These are phyloP conservation scores for Aspergillus sp. DNA, from an alignment of 2,329 filamentous ascomycete genomes.

Conservation along the genomic window DNA sequence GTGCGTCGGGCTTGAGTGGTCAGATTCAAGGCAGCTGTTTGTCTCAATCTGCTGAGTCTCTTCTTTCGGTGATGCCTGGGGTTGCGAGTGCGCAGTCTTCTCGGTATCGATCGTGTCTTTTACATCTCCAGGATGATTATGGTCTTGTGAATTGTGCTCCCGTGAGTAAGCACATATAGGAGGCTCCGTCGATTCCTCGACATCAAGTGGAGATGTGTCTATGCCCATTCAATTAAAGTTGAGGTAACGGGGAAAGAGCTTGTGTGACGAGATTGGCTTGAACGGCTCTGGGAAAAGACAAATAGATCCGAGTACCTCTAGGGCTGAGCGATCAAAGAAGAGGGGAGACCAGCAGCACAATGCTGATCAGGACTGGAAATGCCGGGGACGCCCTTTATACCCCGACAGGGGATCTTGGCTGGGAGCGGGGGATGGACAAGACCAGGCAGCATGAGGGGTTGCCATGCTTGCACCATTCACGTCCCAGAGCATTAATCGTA, in stretches of 20 bases:
- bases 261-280: neutral
- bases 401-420: neutral
- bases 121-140: slow-evolving; percentile 26
- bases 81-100: slow-evolving; percentile 18
- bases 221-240: slow-evolving; percentile 45
- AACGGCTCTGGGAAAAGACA: neutral
- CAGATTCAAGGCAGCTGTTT: neutral
- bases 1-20: slow-evolving; percentile 20
- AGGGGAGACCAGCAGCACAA: slow-evolving; percentile 1
- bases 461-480: slow-evolving; percentile 15
- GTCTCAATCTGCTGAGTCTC: slow-evolving; percentile 13
- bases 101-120: slow-evolving; percentile 23
- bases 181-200: slow-evolving; percentile 48
- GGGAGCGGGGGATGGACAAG: slow-evolving; percentile 5
- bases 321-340: slow-evolving; percentile 4
- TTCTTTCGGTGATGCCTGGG: neutral
- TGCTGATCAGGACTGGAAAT: neutral
- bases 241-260: slow-evolving; percentile 12
- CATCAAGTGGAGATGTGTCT: slow-evolving; percentile 42
- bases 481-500: slow-evolving; percentile 2
- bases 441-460: slow-evolving; percentile 22
- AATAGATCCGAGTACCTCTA: slow-evolving; percentile 1
- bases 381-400: slow-evolving; percentile 13
- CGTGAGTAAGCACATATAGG: slow-evolving; percentile 42
- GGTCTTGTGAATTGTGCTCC: slow-evolving; percentile 28